Percentiles rank a stretch among this genome's conserved stretches.
Conservation (phyloP, 768 basidiomycete species). For the Termitomyces sp. region DNA sequence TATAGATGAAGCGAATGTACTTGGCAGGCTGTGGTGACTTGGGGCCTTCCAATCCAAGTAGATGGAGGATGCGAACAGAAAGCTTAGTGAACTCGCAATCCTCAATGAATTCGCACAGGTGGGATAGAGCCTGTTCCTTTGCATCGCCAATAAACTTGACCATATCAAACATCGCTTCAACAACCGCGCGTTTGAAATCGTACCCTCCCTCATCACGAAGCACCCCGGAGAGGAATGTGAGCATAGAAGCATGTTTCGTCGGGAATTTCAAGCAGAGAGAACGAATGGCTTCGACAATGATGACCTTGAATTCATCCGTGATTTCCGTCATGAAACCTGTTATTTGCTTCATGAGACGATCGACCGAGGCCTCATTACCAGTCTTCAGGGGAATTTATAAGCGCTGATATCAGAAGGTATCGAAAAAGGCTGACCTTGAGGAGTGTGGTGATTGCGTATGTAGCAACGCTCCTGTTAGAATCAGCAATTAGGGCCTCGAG, state of each 20-base stretch:
- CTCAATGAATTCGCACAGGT: conserved; percentile 99
- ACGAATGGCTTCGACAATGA: conserved; percentile 98
- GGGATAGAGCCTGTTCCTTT: conserved; percentile 96
- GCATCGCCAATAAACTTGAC: conserved; percentile 95
- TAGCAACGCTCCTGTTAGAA: conserved; percentile 92
- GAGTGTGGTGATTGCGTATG: conserved; percentile 96
- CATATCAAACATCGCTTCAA: conserved; percentile 99
- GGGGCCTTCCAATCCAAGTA: conserved; percentile 95
- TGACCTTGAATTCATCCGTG: conserved; percentile 99
- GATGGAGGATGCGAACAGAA: conserved; percentile 92
- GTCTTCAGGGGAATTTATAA: conserved; percentile 50
- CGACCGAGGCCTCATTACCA: conserved; percentile 97
- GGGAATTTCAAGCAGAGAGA: conserved; percentile 99
- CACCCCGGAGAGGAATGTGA: conserved; percentile 94
- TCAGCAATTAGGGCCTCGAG: conserved; percentile 96
- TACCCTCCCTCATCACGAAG: conserved; percentile 98
- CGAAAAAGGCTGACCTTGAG: conserved; percentile 64
- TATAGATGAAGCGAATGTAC: conserved; percentile 99
- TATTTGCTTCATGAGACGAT: conserved; percentile 98
- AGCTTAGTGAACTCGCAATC: conserved; percentile 99
- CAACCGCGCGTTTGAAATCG: conserved; percentile 98
- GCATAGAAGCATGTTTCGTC: conserved; percentile 93
- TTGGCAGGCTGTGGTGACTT: conserved; percentile 95
- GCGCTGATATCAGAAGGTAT: neutral
- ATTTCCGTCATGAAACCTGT: conserved; percentile 99